Conservation (phyloP, 108 stramenopile genomes). For the Aureococcus anophagefferens region DNA sequence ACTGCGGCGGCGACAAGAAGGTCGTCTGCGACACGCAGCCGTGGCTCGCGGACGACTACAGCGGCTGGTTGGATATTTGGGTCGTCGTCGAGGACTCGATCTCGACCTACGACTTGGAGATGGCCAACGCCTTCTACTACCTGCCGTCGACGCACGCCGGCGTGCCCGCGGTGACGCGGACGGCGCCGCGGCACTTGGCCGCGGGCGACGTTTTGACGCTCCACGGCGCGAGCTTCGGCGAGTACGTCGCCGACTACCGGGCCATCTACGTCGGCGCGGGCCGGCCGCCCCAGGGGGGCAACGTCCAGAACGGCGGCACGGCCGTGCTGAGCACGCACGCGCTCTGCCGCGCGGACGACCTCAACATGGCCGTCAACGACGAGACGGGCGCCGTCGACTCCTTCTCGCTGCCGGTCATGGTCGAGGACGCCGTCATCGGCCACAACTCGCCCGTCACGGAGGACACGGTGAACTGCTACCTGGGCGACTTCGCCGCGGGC, state of each 20-base stretch:
- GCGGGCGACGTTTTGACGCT: not conserved
- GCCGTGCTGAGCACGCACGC: not conserved
- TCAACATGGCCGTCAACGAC: slow-evolving; percentile 5
- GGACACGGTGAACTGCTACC: slow-evolving; percentile 6
- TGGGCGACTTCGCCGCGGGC: slow-evolving; percentile 12
- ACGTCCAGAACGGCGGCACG: not conserved
- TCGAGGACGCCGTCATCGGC: slow-evolving; percentile 5
- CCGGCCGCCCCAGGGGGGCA: slow-evolving; percentile 13
- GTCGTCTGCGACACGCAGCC: slow-evolving; percentile 11
- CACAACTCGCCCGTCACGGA: not conserved
- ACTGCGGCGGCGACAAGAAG: slow-evolving; percentile 11
- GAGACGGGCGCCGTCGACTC: not conserved
- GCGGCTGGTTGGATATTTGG: not conserved
- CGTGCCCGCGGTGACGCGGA: not conserved
- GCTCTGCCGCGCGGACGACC: slow-evolving; percentile 10
- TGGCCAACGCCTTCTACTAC: not conserved
- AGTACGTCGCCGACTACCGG: slow-evolving; percentile 2
- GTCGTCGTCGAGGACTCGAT: not conserved
- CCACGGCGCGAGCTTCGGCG: not conserved
- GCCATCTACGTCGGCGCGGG: slow-evolving; percentile 12
- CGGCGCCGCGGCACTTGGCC: not conserved
- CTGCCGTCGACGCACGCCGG: not conserved
- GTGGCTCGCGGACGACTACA: not conserved
- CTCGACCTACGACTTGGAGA: not conserved
- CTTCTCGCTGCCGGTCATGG: slow-evolving; percentile 1